Percentiles rank a stretch among this genome's conserved stretches.
Evolutionary conservation across 805 yeast species (phyloP).

Genomic region (Lipomyces japonicus): DNA sequence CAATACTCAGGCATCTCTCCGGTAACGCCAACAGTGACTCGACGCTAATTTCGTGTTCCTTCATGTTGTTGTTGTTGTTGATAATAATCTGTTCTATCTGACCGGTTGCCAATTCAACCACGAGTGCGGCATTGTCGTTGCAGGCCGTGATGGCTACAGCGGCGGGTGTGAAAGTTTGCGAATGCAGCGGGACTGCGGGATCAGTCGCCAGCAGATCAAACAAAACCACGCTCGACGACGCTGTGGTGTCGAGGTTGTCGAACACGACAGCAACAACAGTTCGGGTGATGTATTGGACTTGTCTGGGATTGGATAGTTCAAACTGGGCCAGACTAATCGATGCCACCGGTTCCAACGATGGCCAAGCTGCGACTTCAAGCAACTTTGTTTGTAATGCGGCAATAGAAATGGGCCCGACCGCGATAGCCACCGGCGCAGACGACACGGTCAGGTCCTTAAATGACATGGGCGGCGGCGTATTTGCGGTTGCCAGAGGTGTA

Average conservation of each 20-base stretch:
- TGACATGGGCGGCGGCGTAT: conserved; percentile 92
- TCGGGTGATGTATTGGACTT: conserved; percentile 56
- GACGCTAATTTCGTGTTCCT: not conserved
- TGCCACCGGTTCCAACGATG: conserved; percentile 6
- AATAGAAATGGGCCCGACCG: too few species aligned
- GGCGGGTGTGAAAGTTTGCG: too few species aligned
- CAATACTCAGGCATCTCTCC: conserved; percentile 18
- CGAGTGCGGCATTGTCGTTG: conserved; percentile 13
- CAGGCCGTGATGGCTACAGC: conserved; percentile 14
- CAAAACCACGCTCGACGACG: conserved; percentile 5
- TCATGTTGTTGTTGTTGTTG: not conserved
- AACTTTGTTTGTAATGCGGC: too few species aligned
- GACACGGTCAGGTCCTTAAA: conserved; percentile 60
- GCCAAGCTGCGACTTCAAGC: conserved; percentile 48
- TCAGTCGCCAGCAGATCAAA: too few species aligned
- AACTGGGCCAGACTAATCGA: conserved; percentile 12
- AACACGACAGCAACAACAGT: conserved; percentile 53
- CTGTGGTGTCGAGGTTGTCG: conserved; percentile 50
- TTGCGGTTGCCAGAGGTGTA: conserved; percentile 80
- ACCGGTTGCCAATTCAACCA: conserved; percentile 15
- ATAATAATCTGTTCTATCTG: conserved; percentile 9
- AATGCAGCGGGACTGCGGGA: too few species aligned
- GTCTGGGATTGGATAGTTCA: conserved; percentile 46
- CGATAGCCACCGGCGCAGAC: conserved; percentile 51
- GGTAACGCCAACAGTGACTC: conserved; percentile 11